These are phyloP conservation scores for Dactylellina haptotyla DNA, from an alignment of 2,329 filamentous ascomycete genomes.

Conservation along the genomic window DNA sequence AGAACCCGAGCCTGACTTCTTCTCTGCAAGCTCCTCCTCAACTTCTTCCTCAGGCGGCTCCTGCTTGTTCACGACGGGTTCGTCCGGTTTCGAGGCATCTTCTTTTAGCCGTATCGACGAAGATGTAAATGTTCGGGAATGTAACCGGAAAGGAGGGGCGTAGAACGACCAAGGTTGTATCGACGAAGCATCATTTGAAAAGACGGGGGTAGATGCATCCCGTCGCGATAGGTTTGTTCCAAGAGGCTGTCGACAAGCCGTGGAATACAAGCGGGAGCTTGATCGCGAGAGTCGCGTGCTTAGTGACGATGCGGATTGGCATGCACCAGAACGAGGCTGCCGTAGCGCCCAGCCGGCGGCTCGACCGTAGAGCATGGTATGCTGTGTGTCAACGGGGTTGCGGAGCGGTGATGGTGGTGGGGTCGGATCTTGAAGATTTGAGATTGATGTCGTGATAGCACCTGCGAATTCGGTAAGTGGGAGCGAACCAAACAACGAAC, in stretches of 20 bases:
- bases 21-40: conserved; percentile 66
- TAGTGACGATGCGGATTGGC: conserved; percentile 4
- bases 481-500: background rate
- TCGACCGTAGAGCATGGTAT: conserved; percentile 46
- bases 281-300: conserved; percentile 33
- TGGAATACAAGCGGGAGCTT: conserved; percentile 14
- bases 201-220: conserved; percentile 6
- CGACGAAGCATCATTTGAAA: conserved; percentile 13
- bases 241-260: conserved; percentile 22
- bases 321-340: conserved; percentile 12
- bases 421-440: background rate
- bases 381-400: background rate
- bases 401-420: background rate
- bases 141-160: conserved; percentile 56
- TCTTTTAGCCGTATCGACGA: conserved; percentile 56
- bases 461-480: background rate
- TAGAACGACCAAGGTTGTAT: conserved; percentile 50
- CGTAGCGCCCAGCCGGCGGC: conserved; percentile 40
- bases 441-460: too few relatives aligned
- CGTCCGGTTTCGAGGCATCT: conserved; percentile 62
- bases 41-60: conserved; percentile 59
- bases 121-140: conserved; percentile 62
- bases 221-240: conserved; percentile 17
- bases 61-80: conserved; percentile 59
- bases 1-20: conserved; percentile 61